Base-by-base conservation (phyloP, 352 stramenopile species). In the Phytophthora cryptogea region DNA sequence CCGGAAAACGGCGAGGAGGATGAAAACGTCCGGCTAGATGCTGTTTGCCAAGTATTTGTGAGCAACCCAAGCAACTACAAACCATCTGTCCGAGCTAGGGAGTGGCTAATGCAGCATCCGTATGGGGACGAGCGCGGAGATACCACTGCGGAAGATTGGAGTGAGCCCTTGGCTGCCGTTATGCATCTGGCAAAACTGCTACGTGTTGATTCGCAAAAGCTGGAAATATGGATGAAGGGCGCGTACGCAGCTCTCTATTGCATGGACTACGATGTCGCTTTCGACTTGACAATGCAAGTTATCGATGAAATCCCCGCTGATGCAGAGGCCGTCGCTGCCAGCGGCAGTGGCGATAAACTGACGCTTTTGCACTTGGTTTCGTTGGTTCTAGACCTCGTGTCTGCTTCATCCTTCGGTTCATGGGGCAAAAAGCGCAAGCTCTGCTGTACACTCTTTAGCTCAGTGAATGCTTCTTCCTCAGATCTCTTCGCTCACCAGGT, bases 51-150 rank as follows among this genome's bases (percentile, higher is more conserved):
- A 56, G 66, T 91, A n/a, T 82, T 83, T 37, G 63, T 62, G 35
- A 83, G 69, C 49, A 86, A 89, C n/a, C 79, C 82, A 28, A 86
- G 65, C 39, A 76, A 91, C 33, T 91, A 88, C 47, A 74, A 78
- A 49, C 59, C 72, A 43, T 88, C 79, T 2, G 23, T 48, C 1
- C 66, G 73, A 45, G 74, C 74, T 8, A 70, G 55, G 23, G 61
- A 70, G 17, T 91, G 82, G 82, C 55, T 91, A 14, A 33, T 37
- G 8, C 66, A 75, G 23, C 49, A 74, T 9, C 31, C 59, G 16
- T 30, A 32, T 48, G 43, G 39, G 10, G 40, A 56, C 8, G 17
- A 14, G n/a, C 37, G 59, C n/a, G 27, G 4, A 45, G 48, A 49
- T 33, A 33, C n/a, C 5, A 26, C 32, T 27, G 43, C 16, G 44